phyloP scores from a whole-genome alignment of 2,329 filamentous ascomycete species.

The Aureobasidium sp. region DNA sequence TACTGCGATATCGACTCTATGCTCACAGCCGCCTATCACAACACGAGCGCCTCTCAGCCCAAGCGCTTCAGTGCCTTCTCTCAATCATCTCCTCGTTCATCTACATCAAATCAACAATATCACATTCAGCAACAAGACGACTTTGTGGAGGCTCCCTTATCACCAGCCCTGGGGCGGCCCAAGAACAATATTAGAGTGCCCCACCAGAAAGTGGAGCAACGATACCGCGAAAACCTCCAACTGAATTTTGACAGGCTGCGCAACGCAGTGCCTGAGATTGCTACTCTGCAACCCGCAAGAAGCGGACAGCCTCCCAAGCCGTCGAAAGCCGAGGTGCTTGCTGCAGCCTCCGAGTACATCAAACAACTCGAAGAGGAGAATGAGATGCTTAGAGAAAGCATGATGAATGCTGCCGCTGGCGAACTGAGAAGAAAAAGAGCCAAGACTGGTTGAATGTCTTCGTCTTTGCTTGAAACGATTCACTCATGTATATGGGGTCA shows the following conservation, averaged over 20 bases:
- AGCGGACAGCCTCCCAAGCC: conserved; percentile 5
- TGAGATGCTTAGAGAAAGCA: neutral
- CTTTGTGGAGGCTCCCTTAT: neutral
- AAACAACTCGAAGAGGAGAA: conserved; percentile 10
- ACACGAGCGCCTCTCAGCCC: neutral
- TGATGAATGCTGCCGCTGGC: neutral
- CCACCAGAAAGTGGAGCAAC: conserved; percentile 10
- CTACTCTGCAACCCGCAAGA: neutral
- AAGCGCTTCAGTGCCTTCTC: conserved; percentile 7
- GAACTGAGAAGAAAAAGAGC: neutral
- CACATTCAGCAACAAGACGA: neutral
- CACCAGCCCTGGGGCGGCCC: neutral
- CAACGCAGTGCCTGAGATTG: neutral
- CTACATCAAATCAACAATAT: neutral
- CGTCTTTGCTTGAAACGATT: neutral
- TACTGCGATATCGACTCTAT: conserved; percentile 12
- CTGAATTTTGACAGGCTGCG: neutral
- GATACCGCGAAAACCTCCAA: conserved; percentile 6
- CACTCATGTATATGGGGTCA: neutral
- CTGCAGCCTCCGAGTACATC: conserved; percentile 9
- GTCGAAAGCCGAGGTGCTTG: conserved; percentile 3
- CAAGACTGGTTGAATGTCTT: neutral
- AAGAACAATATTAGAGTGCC: neutral
- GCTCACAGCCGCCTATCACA: conserved; percentile 1
- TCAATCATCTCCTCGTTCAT: neutral